Evolutionary conservation across 192 early-diverging fungal genomes (phyloP).

Genomic region (Podila epicladia): DNA sequence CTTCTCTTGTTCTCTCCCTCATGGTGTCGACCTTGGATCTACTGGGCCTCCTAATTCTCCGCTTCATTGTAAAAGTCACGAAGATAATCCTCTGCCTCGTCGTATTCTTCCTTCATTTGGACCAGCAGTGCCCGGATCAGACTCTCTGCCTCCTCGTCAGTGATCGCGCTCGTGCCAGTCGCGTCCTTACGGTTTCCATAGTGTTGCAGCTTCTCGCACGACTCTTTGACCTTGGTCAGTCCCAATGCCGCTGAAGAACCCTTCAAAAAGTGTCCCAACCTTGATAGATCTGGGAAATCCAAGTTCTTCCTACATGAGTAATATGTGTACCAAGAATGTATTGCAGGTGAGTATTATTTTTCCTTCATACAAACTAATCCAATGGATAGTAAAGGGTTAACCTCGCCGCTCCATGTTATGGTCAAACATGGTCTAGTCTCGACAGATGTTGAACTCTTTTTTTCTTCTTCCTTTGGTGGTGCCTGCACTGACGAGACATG

Average conservation of each 20-base stretch:
- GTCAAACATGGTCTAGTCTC: too few species aligned
- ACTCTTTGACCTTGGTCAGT: constrained; percentile 79
- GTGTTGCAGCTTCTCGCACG: constrained; percentile 92
- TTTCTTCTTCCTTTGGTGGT: too few species aligned
- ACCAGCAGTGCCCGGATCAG: constrained; percentile 66
- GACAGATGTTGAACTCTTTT: too few species aligned
- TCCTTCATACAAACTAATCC: background rate
- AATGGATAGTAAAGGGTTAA: background rate
- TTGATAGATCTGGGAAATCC: constrained; percentile 79
- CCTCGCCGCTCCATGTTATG: too few species aligned
- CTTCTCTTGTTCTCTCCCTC: background rate
- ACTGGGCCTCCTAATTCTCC: constrained; percentile 11
- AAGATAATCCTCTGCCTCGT: constrained; percentile 79
- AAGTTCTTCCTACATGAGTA: constrained; percentile 49
- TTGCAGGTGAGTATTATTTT: background rate
- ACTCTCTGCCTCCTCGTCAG: constrained; percentile 67
- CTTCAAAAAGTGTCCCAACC: constrained; percentile 93
- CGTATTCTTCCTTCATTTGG: constrained; percentile 73
- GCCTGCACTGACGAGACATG: too few species aligned
- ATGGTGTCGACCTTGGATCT: background rate
- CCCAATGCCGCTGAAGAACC: constrained; percentile 92
- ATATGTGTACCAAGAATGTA: background rate
- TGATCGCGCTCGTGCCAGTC: constrained; percentile 60
- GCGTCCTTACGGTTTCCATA: constrained; percentile 78
- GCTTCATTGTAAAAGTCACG: constrained; percentile 74